phyloP scores from a whole-genome alignment of 2,329 filamentous ascomycete genomes.

The Aspergillus viridinutans region DNA sequence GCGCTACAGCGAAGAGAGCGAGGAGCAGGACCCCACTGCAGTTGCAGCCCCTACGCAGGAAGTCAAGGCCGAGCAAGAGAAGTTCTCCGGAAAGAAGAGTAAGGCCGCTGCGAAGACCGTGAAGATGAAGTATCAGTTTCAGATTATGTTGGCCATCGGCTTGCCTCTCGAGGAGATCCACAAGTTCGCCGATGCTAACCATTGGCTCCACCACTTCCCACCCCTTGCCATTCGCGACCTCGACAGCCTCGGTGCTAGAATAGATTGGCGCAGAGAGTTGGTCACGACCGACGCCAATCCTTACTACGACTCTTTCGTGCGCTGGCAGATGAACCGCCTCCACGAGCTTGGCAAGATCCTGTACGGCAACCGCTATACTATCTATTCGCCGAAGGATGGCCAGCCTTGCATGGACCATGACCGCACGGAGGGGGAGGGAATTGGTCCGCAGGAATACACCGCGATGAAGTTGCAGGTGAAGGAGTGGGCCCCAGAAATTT shows the following conservation, averaged over 20 bases:
- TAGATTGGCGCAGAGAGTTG: slow-evolving; percentile 90
- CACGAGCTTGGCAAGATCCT: slow-evolving; percentile 89
- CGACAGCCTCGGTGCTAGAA: slow-evolving; percentile 75
- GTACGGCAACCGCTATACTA: slow-evolving; percentile 87
- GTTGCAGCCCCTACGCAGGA: slow-evolving; percentile 60
- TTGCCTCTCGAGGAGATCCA: slow-evolving; percentile 86
- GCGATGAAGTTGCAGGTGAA: slow-evolving; percentile 86
- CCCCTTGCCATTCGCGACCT: slow-evolving; percentile 73
- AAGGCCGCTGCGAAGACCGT: slow-evolving; percentile 87
- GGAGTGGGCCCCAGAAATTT: slow-evolving; percentile 78
- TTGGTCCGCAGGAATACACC: slow-evolving; percentile 86
- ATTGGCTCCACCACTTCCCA: slow-evolving; percentile 93
- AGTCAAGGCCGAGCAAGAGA: slow-evolving; percentile 76
- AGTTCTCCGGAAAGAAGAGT: slow-evolving; percentile 88
- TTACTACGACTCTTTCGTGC: slow-evolving; percentile 91
- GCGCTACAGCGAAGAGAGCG: slow-evolving; percentile 62
- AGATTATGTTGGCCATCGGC: slow-evolving; percentile 89
- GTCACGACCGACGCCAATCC: slow-evolving; percentile 96
- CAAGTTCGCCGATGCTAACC: slow-evolving; percentile 81
- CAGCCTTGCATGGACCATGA: slow-evolving; percentile 89
- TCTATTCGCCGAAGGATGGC: slow-evolving; percentile 86
- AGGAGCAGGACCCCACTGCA: slow-evolving; percentile 46
- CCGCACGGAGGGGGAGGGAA: slow-evolving; percentile 72
- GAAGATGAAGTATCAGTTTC: slow-evolving; percentile 93
- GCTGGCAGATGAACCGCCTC: slow-evolving; percentile 95